Evolutionary conservation across 768 basidiomycete genomes (phyloP).

Genomic region (Amanita subjunquillea): DNA sequence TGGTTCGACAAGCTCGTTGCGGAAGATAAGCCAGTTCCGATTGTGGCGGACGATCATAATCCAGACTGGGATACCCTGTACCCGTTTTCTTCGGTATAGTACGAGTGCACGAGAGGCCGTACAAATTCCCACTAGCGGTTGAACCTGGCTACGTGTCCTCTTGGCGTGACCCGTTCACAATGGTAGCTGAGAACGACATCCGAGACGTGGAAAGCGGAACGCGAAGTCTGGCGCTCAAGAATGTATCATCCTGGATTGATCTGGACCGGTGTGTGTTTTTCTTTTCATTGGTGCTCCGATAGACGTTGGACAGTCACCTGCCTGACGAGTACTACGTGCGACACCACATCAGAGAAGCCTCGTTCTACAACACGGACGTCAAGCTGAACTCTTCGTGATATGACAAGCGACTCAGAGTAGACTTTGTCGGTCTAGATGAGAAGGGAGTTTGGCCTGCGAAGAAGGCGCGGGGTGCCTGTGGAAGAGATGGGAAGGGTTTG

Average conservation of each 20-base stretch:
- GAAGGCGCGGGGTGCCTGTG: background rate
- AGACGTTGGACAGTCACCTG: too few relatives aligned
- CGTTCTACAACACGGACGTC: conserved; percentile 71
- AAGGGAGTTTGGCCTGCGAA: conserved; percentile 81
- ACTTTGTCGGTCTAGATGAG: conserved; percentile 79
- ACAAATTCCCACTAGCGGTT: conserved; percentile 60
- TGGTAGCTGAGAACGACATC: conserved; percentile 48
- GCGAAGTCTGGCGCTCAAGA: conserved; percentile 52
- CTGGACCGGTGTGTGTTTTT: conserved; percentile 55
- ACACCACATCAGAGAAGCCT: conserved; percentile 84
- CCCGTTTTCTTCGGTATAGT: conserved; percentile 59
- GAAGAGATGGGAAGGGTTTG: background rate
- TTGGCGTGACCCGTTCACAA: conserved; percentile 37
- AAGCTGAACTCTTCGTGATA: conserved; percentile 37
- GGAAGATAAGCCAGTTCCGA: conserved; percentile 27
- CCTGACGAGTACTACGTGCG: too few relatives aligned
- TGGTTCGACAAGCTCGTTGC: conserved; percentile 55
- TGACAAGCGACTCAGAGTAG: conserved; percentile 10
- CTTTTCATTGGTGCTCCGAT: background rate
- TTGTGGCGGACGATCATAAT: conserved; percentile 67
- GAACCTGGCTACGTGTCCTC: conserved; percentile 38
- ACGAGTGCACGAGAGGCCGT: conserved; percentile 34
- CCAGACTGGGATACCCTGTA: conserved; percentile 84
- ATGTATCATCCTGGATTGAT: conserved; percentile 75
- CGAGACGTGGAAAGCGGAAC: conserved; percentile 49